phyloP scores from a whole-genome alignment of 2,329 filamentous ascomycete species.

The Eutypella sp. region DNA sequence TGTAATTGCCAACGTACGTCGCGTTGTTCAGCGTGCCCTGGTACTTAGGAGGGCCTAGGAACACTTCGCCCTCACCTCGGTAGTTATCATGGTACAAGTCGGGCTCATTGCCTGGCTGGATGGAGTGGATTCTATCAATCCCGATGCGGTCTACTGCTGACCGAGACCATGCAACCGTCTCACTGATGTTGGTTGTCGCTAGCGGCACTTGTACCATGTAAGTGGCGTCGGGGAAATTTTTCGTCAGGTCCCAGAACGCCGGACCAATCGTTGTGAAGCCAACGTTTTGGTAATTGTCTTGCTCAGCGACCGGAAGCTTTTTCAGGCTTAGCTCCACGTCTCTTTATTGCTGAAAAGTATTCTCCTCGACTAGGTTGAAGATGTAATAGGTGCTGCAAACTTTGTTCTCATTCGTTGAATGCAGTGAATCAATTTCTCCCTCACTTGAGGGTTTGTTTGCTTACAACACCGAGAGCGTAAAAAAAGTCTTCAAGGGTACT shows the following conservation, averaged over 20 bases:
- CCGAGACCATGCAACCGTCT: constrained; percentile 28
- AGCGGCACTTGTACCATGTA: constrained; percentile 33
- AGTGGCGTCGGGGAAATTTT: constrained; percentile 26
- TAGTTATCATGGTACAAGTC: constrained; percentile 26
- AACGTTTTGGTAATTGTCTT: constrained; percentile 29
- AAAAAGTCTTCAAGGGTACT: neutral
- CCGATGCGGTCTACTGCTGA: constrained; percentile 25
- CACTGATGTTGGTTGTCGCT: constrained; percentile 30
- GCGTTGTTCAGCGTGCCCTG: constrained; percentile 29
- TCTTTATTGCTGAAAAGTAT: neutral
- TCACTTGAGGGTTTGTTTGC: too few relatives aligned
- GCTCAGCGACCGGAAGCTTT: constrained; percentile 26
- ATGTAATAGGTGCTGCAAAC: too few relatives aligned
- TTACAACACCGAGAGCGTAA: neutral
- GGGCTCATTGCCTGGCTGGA: constrained; percentile 32
- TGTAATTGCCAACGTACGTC: constrained; percentile 32
- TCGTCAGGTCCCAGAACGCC: constrained; percentile 27
- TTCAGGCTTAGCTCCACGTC: neutral
- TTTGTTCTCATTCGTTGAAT: too few relatives aligned
- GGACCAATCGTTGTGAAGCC: constrained; percentile 30
- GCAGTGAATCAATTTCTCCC: too few relatives aligned
- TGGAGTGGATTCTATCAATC: constrained; percentile 28
- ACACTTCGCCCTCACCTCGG: constrained; percentile 19
- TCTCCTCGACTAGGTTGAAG: too few relatives aligned
- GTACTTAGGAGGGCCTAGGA: constrained; percentile 27